phyloP scores from a whole-genome alignment of 1,284 basidiomycete species.

The Dichomitus squalens region DNA sequence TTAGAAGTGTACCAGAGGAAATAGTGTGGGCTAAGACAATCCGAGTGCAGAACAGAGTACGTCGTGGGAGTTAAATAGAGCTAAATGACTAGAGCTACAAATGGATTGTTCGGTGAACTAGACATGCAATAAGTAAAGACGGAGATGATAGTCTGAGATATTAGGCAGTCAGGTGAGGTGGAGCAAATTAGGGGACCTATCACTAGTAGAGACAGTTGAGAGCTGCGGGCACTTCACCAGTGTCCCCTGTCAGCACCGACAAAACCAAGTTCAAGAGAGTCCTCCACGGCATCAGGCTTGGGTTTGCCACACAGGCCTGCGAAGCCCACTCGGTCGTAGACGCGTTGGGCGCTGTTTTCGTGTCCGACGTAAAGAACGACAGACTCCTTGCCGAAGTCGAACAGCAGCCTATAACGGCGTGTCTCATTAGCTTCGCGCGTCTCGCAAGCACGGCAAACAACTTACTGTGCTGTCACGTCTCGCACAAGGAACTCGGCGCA shows the following conservation, averaged over 20 bases:
- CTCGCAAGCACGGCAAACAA: slow-evolving; percentile 12
- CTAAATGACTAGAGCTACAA: slow-evolving; percentile 5
- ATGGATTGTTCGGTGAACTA: slow-evolving; percentile 2
- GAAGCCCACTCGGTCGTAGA: slow-evolving; percentile 53
- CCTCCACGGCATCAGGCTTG: slow-evolving; percentile 39
- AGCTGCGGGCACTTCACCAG: slow-evolving; percentile 38
- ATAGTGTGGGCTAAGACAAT: neutral
- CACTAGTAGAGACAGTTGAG: neutral
- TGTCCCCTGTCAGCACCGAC: slow-evolving; percentile 42
- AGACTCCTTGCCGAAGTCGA: slow-evolving; percentile 39
- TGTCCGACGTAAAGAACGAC: slow-evolving; percentile 53
- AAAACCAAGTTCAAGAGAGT: slow-evolving; percentile 51
- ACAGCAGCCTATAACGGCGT: slow-evolving; percentile 33
- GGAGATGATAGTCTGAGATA: neutral
- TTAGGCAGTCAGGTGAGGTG: neutral
- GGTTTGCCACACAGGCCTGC: slow-evolving; percentile 44
- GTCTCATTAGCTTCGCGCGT: slow-evolving; percentile 1
- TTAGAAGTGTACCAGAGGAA: neutral
- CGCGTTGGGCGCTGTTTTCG: slow-evolving; percentile 47
- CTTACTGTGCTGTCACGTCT: slow-evolving; percentile 43
- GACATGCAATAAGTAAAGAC: neutral
- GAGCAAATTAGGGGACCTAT: neutral
- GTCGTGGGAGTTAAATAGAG: neutral
- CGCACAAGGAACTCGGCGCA: slow-evolving; percentile 50
- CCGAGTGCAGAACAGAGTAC: neutral